Evolutionary conservation across 805 yeast species (phyloP).

Genomic region (Lachancea sp.): DNA sequence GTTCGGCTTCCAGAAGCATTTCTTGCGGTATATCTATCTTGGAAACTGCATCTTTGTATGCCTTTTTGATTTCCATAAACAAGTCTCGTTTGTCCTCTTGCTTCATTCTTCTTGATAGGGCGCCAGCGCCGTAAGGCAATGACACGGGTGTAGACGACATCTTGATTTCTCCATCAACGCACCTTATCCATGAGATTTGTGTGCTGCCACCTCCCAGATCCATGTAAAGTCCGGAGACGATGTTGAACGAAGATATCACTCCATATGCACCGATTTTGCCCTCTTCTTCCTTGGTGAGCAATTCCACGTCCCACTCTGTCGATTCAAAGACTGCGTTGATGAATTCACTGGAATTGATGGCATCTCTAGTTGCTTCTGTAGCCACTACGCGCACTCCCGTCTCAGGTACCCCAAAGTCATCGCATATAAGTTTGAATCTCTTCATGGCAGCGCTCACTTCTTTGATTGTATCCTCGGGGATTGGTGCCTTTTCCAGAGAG

Average conservation of each 20-base stretch:
- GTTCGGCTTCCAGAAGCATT: conserved; percentile 43
- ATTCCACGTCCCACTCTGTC: conserved; percentile 59
- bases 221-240: conserved; percentile 60
- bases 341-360: conserved; percentile 56
- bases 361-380: conserved; percentile 69
- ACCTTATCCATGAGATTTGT: conserved; percentile 63
- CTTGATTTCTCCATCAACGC: conserved; percentile 47
- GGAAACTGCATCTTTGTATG: conserved; percentile 45
- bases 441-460: conserved; percentile 60
- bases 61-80: conserved; percentile 47
- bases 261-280: conserved; percentile 66
- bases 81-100: conserved; percentile 45
- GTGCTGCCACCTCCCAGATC: conserved; percentile 71
- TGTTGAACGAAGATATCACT: conserved; percentile 65
- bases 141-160: conserved; percentile 54
- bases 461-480: conserved; percentile 48
- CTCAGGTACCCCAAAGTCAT: conserved; percentile 64
- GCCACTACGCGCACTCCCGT: conserved; percentile 60
- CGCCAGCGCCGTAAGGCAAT: conserved; percentile 70
- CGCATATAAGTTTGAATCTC: conserved; percentile 63
- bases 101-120: conserved; percentile 49
- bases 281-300: conserved; percentile 57
- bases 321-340: conserved; percentile 48
- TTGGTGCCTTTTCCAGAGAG: conserved; percentile 41
- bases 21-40: conserved; percentile 47